A percentile compares a stretch with the other conserved stretches of the same genome.
phyloP scores from a whole-genome alignment of 352 stramenopile species.

The Plasmopara muralis region DNA sequence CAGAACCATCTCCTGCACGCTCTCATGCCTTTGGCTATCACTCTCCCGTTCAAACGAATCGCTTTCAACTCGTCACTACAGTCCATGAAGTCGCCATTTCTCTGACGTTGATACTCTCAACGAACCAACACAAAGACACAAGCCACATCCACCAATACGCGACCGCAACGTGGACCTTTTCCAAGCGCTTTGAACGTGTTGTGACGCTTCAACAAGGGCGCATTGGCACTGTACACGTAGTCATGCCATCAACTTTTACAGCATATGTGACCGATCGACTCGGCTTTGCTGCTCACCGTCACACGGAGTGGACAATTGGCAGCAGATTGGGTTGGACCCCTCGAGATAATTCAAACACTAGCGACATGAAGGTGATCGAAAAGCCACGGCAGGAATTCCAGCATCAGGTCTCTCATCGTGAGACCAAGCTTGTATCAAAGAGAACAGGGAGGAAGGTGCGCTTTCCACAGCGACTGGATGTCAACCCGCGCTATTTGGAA shows the following conservation, averaged over 20 bases:
- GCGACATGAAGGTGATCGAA: neutral
- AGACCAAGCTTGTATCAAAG: neutral
- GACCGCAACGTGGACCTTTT: slow-evolving; percentile 13
- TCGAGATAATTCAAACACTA: neutral
- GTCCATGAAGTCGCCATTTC: slow-evolving; percentile 5
- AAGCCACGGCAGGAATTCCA: neutral
- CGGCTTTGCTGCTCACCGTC: slow-evolving; percentile 9
- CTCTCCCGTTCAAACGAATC: neutral
- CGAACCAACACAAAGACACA: neutral
- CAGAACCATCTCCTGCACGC: neutral
- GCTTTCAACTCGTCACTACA: slow-evolving; percentile 5
- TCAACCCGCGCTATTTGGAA: slow-evolving; percentile 13
- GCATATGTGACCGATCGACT: slow-evolving; percentile 17
- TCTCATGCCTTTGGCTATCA: too few relatives aligned
- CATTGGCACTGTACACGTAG: neutral
- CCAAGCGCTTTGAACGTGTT: neutral
- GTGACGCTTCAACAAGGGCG: slow-evolving; percentile 3
- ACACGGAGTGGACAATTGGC: slow-evolving; percentile 4
- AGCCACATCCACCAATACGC: slow-evolving; percentile 3
- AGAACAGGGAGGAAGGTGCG: neutral
- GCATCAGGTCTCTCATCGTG: neutral
- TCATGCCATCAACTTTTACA: slow-evolving; percentile 8
- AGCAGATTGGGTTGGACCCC: slow-evolving; percentile 3
- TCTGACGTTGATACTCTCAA: slow-evolving; percentile 1
- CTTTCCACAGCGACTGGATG: neutral